Evolutionary conservation across 495 filamentous ascomycete species (phyloP).

Genomic region (Talaromyces proteolyticus): DNA sequence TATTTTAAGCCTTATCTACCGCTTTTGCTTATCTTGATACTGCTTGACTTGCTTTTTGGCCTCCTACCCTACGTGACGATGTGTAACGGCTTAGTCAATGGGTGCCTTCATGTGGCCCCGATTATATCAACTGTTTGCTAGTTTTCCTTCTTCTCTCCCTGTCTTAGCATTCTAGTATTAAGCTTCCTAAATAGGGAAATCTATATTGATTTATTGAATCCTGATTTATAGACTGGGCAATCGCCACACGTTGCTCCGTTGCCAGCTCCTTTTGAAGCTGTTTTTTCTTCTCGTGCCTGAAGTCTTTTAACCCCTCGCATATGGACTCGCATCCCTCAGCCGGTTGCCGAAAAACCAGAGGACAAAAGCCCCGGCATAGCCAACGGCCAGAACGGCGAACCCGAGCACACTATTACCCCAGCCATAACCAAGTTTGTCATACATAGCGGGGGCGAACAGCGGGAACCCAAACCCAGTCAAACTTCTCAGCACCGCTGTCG

Average conservation of each 20-base stretch:
- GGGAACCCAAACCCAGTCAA: conserved; percentile 63
- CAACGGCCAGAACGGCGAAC: conserved; percentile 36
- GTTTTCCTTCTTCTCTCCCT: neutral
- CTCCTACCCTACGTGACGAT: too few relatives aligned
- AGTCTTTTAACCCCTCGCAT: neutral
- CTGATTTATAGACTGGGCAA: neutral
- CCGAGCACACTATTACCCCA: conserved; percentile 47
- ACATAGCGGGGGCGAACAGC: conserved; percentile 56
- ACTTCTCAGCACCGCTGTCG: conserved; percentile 40
- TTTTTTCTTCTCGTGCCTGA: too few relatives aligned
- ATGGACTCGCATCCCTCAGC: neutral
- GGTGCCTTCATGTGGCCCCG: neutral
- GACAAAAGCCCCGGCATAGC: conserved; percentile 42
- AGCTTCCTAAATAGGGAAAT: neutral
- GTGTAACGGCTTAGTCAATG: too few relatives aligned
- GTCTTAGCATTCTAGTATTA: neutral
- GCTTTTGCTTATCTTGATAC: too few relatives aligned
- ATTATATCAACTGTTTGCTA: neutral
- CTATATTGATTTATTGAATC: conserved; percentile 1
- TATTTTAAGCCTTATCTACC: too few relatives aligned
- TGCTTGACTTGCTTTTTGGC: too few relatives aligned
- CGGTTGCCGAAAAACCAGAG: conserved; percentile 27
- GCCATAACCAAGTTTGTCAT: conserved; percentile 35
- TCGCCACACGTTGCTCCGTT: neutral
- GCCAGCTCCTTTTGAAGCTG: too few relatives aligned